Evolutionary conservation across 1,284 basidiomycete species (phyloP), one percentile per base, ranked within the genome.

Genomic region (Tremellales sp.): DNA sequence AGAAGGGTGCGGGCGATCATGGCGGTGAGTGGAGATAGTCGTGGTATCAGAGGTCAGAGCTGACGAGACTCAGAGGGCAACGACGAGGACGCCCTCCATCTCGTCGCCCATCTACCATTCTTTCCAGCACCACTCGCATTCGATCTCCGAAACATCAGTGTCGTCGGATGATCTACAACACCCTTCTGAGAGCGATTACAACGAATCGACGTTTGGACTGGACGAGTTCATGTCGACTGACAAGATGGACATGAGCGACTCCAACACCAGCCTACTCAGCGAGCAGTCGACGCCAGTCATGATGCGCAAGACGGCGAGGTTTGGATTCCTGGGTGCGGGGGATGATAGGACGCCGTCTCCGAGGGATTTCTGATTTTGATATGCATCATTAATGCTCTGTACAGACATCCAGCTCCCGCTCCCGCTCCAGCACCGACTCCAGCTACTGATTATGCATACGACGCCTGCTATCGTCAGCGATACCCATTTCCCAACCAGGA

Each of bases 1-100:
- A 28, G 56, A 37, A 53, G 60, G 25, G 45, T 66, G 2, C 40
- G 61, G 41, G 57, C 55, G 3, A 61, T 63, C 54, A 56, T 66
- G 57, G 60, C 60, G 21, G 60, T 62, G 38, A 58, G 63, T 57
- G 9, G 25, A 40, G 19, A 14, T 31, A 16, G 10, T 16, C 16
- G 29, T 10, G 29, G 10, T 10, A 16, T 10, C 22, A 10, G 34
- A 19, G 18, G 24, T 24, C 8, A 8, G 6, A 6, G 37, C 37
- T 39, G 27, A 39, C 37, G 7, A 7, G 29, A 9, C 10, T 19
- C 22, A 39, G 37, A 21, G 37, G 54, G 56, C 4, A 40, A 52
- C 8, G 54, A 61, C 43, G 14, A 42, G 42, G 22, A 35, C 42
- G 7, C 56, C 53, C 10, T 60, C 60, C 1, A 59, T 65, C 41